Percentiles rank a stretch among this genome's conserved stretches.
phyloP scores from a whole-genome alignment of 768 basidiomycete genomes.

The Albatrellus ellisii region DNA sequence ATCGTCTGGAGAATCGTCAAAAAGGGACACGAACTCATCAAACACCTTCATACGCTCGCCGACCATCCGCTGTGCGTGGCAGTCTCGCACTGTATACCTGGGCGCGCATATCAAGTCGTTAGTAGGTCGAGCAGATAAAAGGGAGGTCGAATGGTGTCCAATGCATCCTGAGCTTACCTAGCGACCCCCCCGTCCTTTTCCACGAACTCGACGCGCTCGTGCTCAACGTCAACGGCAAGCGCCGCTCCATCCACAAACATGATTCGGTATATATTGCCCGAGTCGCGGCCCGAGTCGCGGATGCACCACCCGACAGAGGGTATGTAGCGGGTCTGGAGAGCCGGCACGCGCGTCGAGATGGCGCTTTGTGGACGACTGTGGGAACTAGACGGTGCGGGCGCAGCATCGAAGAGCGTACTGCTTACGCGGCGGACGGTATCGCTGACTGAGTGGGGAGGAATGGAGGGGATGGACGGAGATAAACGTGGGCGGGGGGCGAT shows the following conservation, averaged over 20 bases:
- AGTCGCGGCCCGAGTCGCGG: constrained; percentile 18
- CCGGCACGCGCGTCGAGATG: background rate
- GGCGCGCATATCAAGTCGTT: background rate
- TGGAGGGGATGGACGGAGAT: constrained; percentile 7
- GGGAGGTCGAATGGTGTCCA: background rate
- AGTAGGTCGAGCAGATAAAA: too few species aligned
- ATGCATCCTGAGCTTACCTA: constrained; percentile 21
- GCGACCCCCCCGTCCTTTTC: constrained; percentile 17
- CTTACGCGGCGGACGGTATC: constrained; percentile 10
- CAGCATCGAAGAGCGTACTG: constrained; percentile 12
- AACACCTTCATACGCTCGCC: constrained; percentile 30
- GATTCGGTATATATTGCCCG: constrained; percentile 27
- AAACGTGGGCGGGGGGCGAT: constrained; percentile 11
- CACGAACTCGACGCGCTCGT: constrained; percentile 27
- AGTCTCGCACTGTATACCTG: constrained; percentile 25
- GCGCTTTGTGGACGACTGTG: constrained; percentile 9
- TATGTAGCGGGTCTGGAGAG: constrained; percentile 19
- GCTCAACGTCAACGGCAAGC: constrained; percentile 30
- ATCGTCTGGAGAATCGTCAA: constrained; percentile 20
- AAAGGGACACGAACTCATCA: constrained; percentile 28
- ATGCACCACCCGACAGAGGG: constrained; percentile 31
- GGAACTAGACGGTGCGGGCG: constrained; percentile 11
- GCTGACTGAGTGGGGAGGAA: constrained; percentile 1
- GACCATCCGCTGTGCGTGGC: constrained; percentile 20
- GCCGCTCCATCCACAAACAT: constrained; percentile 30